Evolutionary conservation across 1,139 yeast species (phyloP).

Genomic region (Geotrichum australiense): DNA sequence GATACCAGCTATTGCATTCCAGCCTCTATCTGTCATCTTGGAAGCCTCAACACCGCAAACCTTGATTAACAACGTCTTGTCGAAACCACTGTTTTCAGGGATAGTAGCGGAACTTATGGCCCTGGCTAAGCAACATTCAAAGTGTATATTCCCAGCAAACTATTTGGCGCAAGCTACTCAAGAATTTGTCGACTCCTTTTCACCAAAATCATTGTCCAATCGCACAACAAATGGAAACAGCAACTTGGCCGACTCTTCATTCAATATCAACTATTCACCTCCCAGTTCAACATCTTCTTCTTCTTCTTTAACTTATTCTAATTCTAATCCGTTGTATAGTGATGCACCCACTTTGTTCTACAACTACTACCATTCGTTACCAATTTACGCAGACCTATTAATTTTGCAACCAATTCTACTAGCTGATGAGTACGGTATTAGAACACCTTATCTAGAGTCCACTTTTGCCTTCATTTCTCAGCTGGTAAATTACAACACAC

Average conservation of each 20-base stretch:
- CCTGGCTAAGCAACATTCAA: slow-evolving; percentile 14
- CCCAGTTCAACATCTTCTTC: slow-evolving; percentile 16
- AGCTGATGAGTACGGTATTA: slow-evolving; percentile 78
- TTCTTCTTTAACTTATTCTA: slow-evolving; percentile 15
- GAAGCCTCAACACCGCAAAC: slow-evolving; percentile 59
- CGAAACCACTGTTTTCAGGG: slow-evolving; percentile 80
- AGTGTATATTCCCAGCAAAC: slow-evolving; percentile 13
- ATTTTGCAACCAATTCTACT: slow-evolving; percentile 77
- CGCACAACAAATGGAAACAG: not conserved
- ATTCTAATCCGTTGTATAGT: slow-evolving; percentile 26
- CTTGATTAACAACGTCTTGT: slow-evolving; percentile 60
- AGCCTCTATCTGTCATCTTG: slow-evolving; percentile 65
- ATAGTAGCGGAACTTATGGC: slow-evolving; percentile 29
- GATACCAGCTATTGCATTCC: slow-evolving; percentile 68
- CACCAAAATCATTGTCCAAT: not conserved
- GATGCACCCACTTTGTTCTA: slow-evolving; percentile 53
- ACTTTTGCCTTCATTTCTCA: slow-evolving; percentile 47
- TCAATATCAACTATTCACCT: slow-evolving; percentile 21
- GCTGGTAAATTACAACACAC: slow-evolving; percentile 12
- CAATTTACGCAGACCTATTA: slow-evolving; percentile 62
- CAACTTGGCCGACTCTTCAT: no score
- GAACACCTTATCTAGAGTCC: slow-evolving; percentile 86
- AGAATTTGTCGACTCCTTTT: slow-evolving; percentile 6
- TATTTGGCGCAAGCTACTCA: slow-evolving; percentile 10
- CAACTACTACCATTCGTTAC: slow-evolving; percentile 49